These are phyloP conservation scores for Pythium oligandrum DNA, from an alignment of 352 stramenopile genomes.

Conservation along the genomic window DNA sequence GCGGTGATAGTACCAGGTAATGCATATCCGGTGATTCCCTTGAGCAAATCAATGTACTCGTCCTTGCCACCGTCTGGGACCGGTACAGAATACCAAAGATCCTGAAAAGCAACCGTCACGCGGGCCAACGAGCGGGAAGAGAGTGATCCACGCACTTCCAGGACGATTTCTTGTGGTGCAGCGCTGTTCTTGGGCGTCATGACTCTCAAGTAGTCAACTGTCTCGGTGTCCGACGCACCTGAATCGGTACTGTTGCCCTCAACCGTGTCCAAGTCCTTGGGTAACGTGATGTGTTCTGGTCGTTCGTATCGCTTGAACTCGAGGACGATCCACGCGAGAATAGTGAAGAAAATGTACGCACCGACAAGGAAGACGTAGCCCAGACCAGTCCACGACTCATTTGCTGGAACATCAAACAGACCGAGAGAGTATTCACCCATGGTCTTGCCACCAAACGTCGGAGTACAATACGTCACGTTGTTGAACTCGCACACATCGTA, in stretches of 20 bases:
- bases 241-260: conserved; percentile 2
- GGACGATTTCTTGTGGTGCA: conserved; percentile 14
- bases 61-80: conserved; percentile 26
- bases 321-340: conserved; percentile 38
- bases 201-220: conserved; percentile 19
- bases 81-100: conserved; percentile 56
- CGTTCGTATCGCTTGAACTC: conserved; percentile 63
- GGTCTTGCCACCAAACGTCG: conserved; percentile 13
- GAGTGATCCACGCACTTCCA: conserved; percentile 20
- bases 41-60: conserved; percentile 41
- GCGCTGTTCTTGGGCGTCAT: conserved; percentile 16
- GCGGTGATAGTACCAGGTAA: conserved; percentile 57
- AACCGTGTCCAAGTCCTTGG: conserved; percentile 15
- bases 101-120: conserved; percentile 48
- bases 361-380: conserved; percentile 42
- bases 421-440: conserved; percentile 48
- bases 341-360: conserved; percentile 53
- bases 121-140: conserved; percentile 24
- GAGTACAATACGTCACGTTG: conserved; percentile 33
- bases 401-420: conserved; percentile 37
- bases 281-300: conserved; percentile 36
- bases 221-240: neutral
- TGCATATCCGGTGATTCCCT: conserved; percentile 51
- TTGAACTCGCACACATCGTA: conserved; percentile 37
- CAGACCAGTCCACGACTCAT: conserved; percentile 38